Evolutionary conservation across 345 rosid species (phyloP).

Genomic region (Kernera saxatilis): DNA sequence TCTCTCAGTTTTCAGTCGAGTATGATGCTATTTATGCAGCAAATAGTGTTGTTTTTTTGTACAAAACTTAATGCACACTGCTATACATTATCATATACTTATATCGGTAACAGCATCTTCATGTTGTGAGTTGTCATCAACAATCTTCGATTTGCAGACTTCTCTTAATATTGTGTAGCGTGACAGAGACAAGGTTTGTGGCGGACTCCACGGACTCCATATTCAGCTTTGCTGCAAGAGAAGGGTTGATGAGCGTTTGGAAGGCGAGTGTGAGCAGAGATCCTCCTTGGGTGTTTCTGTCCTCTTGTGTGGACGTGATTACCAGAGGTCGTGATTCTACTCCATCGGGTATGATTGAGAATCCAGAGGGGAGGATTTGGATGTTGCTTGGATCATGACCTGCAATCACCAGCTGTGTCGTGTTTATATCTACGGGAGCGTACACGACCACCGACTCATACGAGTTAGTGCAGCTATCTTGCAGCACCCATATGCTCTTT

Average conservation of each 20-base stretch:
- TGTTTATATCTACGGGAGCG: constrained; percentile 72
- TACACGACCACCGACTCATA: constrained; percentile 82
- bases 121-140: constrained; percentile 29
- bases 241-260: constrained; percentile 59
- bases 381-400: constrained; percentile 92
- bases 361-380: constrained; percentile 81
- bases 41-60: constrained; percentile 2
- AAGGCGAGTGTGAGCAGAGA: constrained; percentile 77
- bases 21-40: background rate
- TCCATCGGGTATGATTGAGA: constrained; percentile 90
- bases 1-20: background rate
- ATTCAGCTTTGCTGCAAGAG: constrained; percentile 65
- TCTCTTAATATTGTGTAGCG: constrained; percentile 67
- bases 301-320: constrained; percentile 75
- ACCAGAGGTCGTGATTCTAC: constrained; percentile 81
- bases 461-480: constrained; percentile 79
- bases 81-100: constrained; percentile 25
- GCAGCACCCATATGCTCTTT: constrained; percentile 68
- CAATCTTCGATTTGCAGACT: constrained; percentile 82
- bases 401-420: constrained; percentile 74
- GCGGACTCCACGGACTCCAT: constrained; percentile 81
- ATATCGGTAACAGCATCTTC: background rate
- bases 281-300: constrained; percentile 80
- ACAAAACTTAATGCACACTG: constrained; percentile 16
- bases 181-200: constrained; percentile 69